These are phyloP conservation scores for Potentilla sterilis DNA, from an alignment of 306 rosid species.

Conservation along the genomic window DNA sequence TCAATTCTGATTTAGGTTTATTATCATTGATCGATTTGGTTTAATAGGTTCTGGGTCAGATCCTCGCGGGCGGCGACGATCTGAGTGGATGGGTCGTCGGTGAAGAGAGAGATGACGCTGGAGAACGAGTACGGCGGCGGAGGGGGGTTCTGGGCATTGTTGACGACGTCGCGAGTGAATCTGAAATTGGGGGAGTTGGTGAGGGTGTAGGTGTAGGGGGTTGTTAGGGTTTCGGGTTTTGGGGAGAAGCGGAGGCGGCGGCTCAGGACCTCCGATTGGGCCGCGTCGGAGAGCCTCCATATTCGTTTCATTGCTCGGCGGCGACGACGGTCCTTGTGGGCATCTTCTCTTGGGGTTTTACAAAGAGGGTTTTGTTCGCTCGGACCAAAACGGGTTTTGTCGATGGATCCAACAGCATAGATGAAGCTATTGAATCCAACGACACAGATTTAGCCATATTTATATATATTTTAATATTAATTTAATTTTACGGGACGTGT, in stretches of 20 bases:
- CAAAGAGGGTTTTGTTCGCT: slow-evolving; percentile 15
- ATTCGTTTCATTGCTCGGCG: slow-evolving; percentile 49
- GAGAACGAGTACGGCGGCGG: neutral
- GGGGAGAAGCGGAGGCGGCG: slow-evolving; percentile 18
- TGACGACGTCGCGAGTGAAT: slow-evolving; percentile 24
- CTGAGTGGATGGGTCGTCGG: neutral
- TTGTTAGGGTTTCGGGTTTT: slow-evolving; percentile 11
- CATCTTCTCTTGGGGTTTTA: slow-evolving; percentile 31
- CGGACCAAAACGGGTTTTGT: too few species aligned
- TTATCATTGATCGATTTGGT: neutral
- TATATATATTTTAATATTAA: too few species aligned
- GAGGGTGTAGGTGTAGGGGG: slow-evolving; percentile 17
- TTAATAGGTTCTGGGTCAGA: slow-evolving; percentile 43
- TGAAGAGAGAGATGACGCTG: slow-evolving; percentile 31
- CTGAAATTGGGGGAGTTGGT: slow-evolving; percentile 18
- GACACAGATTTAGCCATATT: too few species aligned
- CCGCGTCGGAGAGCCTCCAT: slow-evolving; percentile 49
- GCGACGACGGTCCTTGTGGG: neutral
- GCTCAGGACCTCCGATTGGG: slow-evolving; percentile 33
- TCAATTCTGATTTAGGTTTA: neutral
- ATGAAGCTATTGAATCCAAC: too few species aligned
- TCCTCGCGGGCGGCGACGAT: neutral
- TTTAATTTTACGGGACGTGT: too few species aligned
- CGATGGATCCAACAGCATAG: too few species aligned
- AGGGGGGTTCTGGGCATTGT: slow-evolving; percentile 23